Conservation (phyloP, 805 yeast species). For the Ogataea naganishii region DNA sequence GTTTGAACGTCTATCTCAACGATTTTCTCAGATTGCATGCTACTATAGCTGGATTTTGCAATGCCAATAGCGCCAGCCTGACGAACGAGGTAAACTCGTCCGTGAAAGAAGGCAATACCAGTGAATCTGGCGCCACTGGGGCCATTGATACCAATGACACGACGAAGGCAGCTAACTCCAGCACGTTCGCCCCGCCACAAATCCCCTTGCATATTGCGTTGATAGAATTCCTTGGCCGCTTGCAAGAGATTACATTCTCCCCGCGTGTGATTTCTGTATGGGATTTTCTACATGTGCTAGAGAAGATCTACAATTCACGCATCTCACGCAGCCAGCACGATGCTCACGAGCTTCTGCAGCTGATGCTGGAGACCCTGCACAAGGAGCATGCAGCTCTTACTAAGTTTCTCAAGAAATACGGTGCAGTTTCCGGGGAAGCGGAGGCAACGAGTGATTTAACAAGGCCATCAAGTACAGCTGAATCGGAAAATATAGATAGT, state of each 20-base stretch:
- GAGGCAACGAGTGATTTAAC: background rate
- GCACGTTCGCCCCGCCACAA: slow-evolving; percentile 18
- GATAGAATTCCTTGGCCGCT: slow-evolving; percentile 38
- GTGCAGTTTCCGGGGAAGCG: slow-evolving; percentile 44
- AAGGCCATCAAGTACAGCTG: background rate
- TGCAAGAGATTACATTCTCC: slow-evolving; percentile 54
- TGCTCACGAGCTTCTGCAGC: slow-evolving; percentile 86
- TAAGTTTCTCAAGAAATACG: slow-evolving; percentile 21
- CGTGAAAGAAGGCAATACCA: too few species aligned
- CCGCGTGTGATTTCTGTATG: slow-evolving; percentile 61
- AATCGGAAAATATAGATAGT: background rate
- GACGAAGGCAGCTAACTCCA: too few species aligned
- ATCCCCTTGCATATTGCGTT: slow-evolving; percentile 51
- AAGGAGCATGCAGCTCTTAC: slow-evolving; percentile 45
- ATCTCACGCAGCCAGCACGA: slow-evolving; percentile 85
- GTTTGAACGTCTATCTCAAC: slow-evolving; percentile 48
- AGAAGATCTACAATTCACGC: slow-evolving; percentile 59
- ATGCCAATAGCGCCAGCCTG: too few species aligned
- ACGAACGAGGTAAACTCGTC: too few species aligned
- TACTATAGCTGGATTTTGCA: slow-evolving; percentile 19
- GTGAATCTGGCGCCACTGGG: slow-evolving; percentile 11
- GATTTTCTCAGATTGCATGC: slow-evolving; percentile 20
- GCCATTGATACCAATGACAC: slow-evolving; percentile 9
- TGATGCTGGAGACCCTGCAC: slow-evolving; percentile 69
- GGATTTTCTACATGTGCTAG: slow-evolving; percentile 70